Evolutionary conservation across 2,329 filamentous ascomycete genomes (phyloP), one percentile per base, ranked within the genome.

Genomic region (Diaporthe vaccinii): DNA sequence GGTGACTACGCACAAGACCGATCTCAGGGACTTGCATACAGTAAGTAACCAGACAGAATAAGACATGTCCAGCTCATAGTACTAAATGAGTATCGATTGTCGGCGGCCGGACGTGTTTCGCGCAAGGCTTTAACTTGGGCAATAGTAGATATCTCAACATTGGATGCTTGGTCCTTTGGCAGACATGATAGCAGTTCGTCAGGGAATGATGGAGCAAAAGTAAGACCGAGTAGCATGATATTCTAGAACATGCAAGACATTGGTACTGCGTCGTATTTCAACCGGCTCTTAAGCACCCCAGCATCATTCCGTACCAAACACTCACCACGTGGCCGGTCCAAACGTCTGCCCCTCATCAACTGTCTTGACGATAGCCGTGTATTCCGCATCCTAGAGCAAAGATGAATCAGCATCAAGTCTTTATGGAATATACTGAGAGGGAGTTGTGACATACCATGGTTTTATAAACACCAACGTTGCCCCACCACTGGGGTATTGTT

Each of bases 401-500:
- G 77, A 75, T 10, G 76, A 36, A 82, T 25, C 82, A 78, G 20
- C 85, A 55, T 4, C 28, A 34, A 1, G 1, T 6, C 5, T 44
- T 22, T 1, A 28, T 46, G 17, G 5, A 20, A 51, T 6, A 69
- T 6, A 6, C 7, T 9, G 8, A 15, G n/a, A 17, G 25, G 25
- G 4, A 34, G 1, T 1, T 4, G 8, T 31, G n/a, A 44, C 81
- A 90, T 89, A 81, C 85, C 72, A 81, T 74, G 10, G 84, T 86
- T 77, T 84, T 82, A 73, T 78, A 83, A 10, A 82, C 82, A 75
- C 78, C 84, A 77, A 91, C 91, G 79, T 91, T 93, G 49, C 89
- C 84, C 84, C 84, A 86, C 84, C 84, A 86, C 62, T 84, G 82
- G 28, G 84, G 84, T 15, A 85, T 81, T 10, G 79, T 82, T 17